These are phyloP conservation scores for Malus sylvestris DNA, from an alignment of 306 rosid genomes.

Conservation along the genomic window DNA sequence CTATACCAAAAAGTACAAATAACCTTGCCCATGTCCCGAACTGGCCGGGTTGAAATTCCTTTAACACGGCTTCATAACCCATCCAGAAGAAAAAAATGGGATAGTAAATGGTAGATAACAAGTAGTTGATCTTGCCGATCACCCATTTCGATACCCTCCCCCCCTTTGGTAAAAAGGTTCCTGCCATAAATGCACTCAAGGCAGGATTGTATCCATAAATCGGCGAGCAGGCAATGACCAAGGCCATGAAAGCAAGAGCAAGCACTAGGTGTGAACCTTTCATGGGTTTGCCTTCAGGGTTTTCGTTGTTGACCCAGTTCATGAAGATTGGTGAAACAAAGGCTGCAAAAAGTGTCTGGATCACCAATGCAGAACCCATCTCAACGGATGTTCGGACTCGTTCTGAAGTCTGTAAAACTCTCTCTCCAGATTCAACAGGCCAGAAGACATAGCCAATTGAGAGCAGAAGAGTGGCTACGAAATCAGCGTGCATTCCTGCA, in stretches of 20 bases:
- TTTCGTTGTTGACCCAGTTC: conserved; percentile 87
- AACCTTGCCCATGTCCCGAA: conserved; percentile 48
- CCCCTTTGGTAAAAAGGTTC: conserved; percentile 67
- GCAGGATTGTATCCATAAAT: conserved; percentile 52
- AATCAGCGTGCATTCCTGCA: conserved; percentile 86
- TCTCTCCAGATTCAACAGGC: conserved; percentile 17
- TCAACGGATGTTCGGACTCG: conserved; percentile 5
- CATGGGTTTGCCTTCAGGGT: conserved; percentile 86
- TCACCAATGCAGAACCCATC: conserved; percentile 30
- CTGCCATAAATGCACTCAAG: conserved; percentile 81
- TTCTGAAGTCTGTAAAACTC: background rate
- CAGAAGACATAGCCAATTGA: conserved; percentile 51
- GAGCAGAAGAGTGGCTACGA: conserved; percentile 48
- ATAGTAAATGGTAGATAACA: conserved; percentile 51
- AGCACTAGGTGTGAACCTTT: conserved; percentile 81
- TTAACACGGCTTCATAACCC: conserved; percentile 62
- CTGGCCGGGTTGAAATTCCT: conserved; percentile 23
- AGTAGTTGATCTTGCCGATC: conserved; percentile 58
- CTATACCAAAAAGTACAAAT: conserved; percentile 30
- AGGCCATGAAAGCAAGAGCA: conserved; percentile 69
- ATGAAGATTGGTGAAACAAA: conserved; percentile 57
- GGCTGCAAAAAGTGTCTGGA: conserved; percentile 49
- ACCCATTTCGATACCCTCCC: conserved; percentile 89
- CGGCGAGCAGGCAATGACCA: conserved; percentile 49
- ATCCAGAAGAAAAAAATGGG: conserved; percentile 93